A percentile compares a stretch with the other conserved stretches of the same genome.
These are phyloP conservation scores for Paraphysoderma sedebokerense DNA, from an alignment of 371 early-diverging fungal genomes.

Conservation along the genomic window DNA sequence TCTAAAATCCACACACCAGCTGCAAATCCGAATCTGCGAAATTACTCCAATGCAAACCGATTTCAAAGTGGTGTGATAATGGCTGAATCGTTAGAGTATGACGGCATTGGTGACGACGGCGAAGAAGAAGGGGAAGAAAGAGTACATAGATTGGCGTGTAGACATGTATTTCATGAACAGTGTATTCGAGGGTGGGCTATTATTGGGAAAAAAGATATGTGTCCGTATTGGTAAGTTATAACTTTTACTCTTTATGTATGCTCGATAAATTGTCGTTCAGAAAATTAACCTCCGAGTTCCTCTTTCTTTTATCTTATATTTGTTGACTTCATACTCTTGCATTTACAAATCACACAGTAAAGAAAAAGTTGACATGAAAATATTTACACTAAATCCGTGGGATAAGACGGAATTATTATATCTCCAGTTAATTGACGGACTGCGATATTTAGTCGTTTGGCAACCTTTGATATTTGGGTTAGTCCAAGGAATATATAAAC, in stretches of 20 bases:
- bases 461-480: background rate
- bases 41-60: no score
- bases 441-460: background rate
- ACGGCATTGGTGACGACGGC: conserved; percentile 4
- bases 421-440: background rate
- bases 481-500: background rate
- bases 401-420: no score
- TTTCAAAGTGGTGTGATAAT: conserved; percentile 15
- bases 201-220: conserved; percentile 83
- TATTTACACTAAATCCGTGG: conserved; percentile 58
- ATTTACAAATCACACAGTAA: conserved; percentile 28
- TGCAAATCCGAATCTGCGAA: no score
- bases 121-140: conserved; percentile 13
- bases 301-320: no score
- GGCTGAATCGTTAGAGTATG: conserved; percentile 8
- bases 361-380: conserved; percentile 65
- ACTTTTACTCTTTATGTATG: background rate
- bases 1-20: no score
- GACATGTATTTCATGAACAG: conserved; percentile 69
- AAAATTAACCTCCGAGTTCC: no score
- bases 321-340: background rate
- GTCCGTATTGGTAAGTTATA: conserved; percentile 70
- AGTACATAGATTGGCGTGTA: conserved; percentile 50
- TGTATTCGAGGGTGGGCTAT: conserved; percentile 92
- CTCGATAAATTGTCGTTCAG: no score